Conservation (phyloP, 2,329 filamentous ascomycete species). For the Lecanicillium sp. region DNA sequence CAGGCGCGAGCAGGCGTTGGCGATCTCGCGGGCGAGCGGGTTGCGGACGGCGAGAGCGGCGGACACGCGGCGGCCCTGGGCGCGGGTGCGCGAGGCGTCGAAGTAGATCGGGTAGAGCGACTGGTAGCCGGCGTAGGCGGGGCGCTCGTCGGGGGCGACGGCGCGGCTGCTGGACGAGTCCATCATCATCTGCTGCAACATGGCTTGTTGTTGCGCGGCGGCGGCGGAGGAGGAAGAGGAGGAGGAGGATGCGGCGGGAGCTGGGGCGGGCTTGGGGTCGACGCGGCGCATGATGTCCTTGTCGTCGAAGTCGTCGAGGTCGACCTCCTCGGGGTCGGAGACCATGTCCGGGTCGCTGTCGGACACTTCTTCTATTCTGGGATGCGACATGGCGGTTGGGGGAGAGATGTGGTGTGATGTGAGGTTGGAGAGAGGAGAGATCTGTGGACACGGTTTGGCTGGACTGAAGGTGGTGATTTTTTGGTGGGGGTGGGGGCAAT, state of each 20-base stretch:
- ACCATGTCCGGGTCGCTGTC: constrained; percentile 62
- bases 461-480: constrained; percentile 11
- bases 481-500: constrained; percentile 1
- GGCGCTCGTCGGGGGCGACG: constrained; percentile 39
- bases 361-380: constrained; percentile 86
- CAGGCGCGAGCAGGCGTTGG: constrained; percentile 72
- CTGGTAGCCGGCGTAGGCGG: constrained; percentile 68
- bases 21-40: constrained; percentile 84
- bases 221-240: constrained; percentile 24
- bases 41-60: constrained; percentile 68
- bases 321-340: constrained; percentile 82
- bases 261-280: constrained; percentile 27
- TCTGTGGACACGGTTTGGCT: constrained; percentile 3
- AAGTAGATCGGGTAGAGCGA: constrained; percentile 97
- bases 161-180: constrained; percentile 20
- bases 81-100: constrained; percentile 66
- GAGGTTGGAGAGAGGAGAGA: neutral
- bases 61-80: constrained; percentile 75
- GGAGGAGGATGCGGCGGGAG: constrained; percentile 20
- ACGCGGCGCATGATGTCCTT: constrained; percentile 49
- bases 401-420: neutral
- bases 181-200: constrained; percentile 22
- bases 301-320: constrained; percentile 62
- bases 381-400: constrained; percentile 60
- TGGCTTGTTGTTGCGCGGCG: constrained; percentile 23